Base-by-base conservation (phyloP, 345 rosid species). In the Citrus cavaleriei region DNA sequence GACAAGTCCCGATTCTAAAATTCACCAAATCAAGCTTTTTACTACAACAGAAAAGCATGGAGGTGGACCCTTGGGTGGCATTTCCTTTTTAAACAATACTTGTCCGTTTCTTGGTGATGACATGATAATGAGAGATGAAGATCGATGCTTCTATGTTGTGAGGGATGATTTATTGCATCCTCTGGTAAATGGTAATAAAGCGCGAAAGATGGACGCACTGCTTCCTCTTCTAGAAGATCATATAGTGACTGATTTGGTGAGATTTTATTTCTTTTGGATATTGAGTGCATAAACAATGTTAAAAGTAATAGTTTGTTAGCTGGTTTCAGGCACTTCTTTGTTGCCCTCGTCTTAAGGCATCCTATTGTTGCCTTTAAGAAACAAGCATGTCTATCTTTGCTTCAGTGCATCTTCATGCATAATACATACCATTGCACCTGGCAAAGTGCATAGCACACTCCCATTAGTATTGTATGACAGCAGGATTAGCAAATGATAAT, bases 131-230 rank as follows among this genome's bases (percentile, higher is more conserved):
- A 67, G 74, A 35, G 80, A 76, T 77, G 80, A 68, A 77, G 83
- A 78, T 18, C 82, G 85, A 2, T 88, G 86, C 71, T 95, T 92
- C 77, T 95, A 90, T 80, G 74, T 95, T 51, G 84, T 92, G 37
- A 89, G 98, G 89, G 99, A 92, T 80, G 99, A 92, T 87, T 89
- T 95, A 81, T 82, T 92, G 85, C 98, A 92, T 82, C 98, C 99
- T 22, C 85, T 91, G 79, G 88, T 93, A 21, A 93, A 92, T 83
- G 98, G 98, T 80, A 95, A 93, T 82, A 93, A 95, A 82, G 96
- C 96, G 12, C 92, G 99, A 81, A 95, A 95, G 85, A 84, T 93
- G 62, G 99, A 95, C 69, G 98, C 87, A 14, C 59, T 95, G 76
- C 82, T 95, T 79, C 96, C 93, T 57, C 90, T 93, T 62, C 82